phyloP scores from a whole-genome alignment of 257 asterid species.

The Jaltomata sinuosa region DNA sequence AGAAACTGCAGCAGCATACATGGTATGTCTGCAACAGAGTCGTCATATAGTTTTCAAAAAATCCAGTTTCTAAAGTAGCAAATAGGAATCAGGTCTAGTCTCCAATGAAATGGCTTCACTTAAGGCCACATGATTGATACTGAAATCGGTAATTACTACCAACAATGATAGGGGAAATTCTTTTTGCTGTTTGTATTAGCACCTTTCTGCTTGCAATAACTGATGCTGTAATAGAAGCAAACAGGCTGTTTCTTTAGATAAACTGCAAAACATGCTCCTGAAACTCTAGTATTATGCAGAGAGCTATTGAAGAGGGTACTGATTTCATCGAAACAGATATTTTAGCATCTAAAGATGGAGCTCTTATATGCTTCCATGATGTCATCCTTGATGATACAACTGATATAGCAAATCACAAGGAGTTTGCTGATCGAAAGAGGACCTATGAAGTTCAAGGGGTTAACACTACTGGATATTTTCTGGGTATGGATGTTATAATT shows the following conservation, averaged over 20 bases:
- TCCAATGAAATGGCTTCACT: not conserved
- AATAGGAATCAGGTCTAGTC: not conserved
- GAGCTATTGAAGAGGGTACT: slow-evolving; percentile 95
- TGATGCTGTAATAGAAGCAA: not conserved
- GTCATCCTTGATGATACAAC: slow-evolving; percentile 61
- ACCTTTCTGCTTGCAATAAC: not conserved
- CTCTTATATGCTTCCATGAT: slow-evolving; percentile 81
- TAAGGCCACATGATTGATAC: not conserved
- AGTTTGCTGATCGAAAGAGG: slow-evolving; percentile 53
- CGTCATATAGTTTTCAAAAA: not conserved
- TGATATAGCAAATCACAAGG: slow-evolving; percentile 59
- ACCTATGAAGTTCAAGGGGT: slow-evolving; percentile 74
- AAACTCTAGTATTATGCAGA: slow-evolving; percentile 39
- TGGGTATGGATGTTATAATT: slow-evolving; percentile 31
- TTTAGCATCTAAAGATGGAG: slow-evolving; percentile 80
- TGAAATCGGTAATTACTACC: not conserved
- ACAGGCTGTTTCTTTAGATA: not conserved
- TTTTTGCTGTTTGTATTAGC: not conserved
- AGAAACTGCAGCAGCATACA: slow-evolving; percentile 80
- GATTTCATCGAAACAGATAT: slow-evolving; percentile 94
- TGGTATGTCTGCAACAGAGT: slow-evolving; percentile 27
- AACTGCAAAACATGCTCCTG: not conserved
- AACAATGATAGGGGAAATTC: not conserved
- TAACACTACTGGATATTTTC: slow-evolving; percentile 58
- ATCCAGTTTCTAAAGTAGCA: not conserved